Evolutionary conservation across 192 early-diverging fungal species (phyloP), one percentile per base, ranked within the genome.

Genomic region (Umbelopsis sp.): DNA sequence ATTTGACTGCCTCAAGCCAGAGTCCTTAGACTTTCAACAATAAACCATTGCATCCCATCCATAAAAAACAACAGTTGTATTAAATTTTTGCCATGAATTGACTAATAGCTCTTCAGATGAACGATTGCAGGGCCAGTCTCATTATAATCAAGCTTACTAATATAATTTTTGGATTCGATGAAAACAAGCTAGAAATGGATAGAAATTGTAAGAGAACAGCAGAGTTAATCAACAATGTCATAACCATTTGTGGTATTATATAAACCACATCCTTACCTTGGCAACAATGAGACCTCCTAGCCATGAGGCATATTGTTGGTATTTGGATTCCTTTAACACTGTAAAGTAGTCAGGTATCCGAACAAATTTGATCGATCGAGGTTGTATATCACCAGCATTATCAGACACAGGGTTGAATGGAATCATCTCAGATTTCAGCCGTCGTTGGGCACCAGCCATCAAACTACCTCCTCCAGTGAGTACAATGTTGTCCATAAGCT

Each of bases 121-220:
- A 90, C 82, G 31, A 91, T 86, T 45, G 88, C 85, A 4, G 95
- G 96, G 17, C 96, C 96, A 71, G 83, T 80, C 51, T 97, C 93
- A 80, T 97, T 97, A 78, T 98, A 98, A 80, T 98, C 96, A 24
- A 89, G 84, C 81, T 94, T 88, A 49, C 84, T 87, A 69, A 92
- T 85, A 77, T 89, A 89, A 79, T 90, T 86, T 50, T 85, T 86
- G 26, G 87, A 77, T 65, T 91, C 88, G 22, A 84, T 81, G 80
- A 93, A 85, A 21, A 88, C 83, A 36, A 86, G 77, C 84, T 86
- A 68, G 1, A 25, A 69, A 50, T 53, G 34, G 22, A 10, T 71
- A 51, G 32, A 36, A 54, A 4, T 24, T 47, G 3, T 16, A 49
- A 9, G n/a, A 49, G n/a, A 62, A 62, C 29, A 34, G 38, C 20